Evolutionary conservation across 257 asterid species (phyloP).

Genomic region (Leonotis leonurus): DNA sequence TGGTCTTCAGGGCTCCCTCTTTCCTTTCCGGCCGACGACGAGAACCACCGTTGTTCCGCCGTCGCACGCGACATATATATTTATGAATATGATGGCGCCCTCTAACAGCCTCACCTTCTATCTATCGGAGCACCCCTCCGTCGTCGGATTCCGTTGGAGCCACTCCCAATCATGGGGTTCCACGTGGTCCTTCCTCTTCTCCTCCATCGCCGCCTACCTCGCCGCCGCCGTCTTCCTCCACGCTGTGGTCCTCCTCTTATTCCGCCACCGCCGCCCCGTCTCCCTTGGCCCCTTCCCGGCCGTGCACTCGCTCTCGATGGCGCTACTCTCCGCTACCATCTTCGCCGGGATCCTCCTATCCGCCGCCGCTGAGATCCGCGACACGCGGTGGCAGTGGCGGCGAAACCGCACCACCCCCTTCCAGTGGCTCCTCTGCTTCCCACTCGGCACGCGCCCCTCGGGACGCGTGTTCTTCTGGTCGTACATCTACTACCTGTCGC

Average conservation of each 20-base stretch:
- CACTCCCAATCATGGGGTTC: conserved; percentile 47
- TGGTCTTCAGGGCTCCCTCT: too few species aligned
- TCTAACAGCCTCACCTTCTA: conserved; percentile 31
- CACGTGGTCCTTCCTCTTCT: conserved; percentile 65
- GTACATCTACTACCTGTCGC: conserved; percentile 56
- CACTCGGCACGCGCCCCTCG: conserved; percentile 75
- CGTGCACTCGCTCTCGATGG: conserved; percentile 54
- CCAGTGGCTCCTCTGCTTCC: conserved; percentile 82
- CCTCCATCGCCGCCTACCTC: conserved; percentile 49
- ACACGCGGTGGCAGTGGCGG: conserved; percentile 76
- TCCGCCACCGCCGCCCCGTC: conserved; percentile 44
- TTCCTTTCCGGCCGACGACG: too few species aligned
- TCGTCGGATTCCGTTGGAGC: conserved; percentile 74
- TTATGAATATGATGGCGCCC: too few species aligned
- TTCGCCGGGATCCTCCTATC: conserved; percentile 36
- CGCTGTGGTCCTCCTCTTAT: conserved; percentile 52
- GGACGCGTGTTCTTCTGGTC: conserved; percentile 92
- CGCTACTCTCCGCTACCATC: conserved; percentile 37
- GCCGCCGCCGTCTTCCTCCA: conserved; percentile 42
- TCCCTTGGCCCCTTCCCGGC: conserved; percentile 60
- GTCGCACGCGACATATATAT: too few species aligned
- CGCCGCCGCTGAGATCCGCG: conserved; percentile 67
- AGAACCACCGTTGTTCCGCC: too few species aligned
- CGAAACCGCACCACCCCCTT: conserved; percentile 60
- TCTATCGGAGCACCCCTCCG: conserved; percentile 51